Base-by-base conservation (phyloP, 345 rosid species). In the Melaleuca alternifolia region DNA sequence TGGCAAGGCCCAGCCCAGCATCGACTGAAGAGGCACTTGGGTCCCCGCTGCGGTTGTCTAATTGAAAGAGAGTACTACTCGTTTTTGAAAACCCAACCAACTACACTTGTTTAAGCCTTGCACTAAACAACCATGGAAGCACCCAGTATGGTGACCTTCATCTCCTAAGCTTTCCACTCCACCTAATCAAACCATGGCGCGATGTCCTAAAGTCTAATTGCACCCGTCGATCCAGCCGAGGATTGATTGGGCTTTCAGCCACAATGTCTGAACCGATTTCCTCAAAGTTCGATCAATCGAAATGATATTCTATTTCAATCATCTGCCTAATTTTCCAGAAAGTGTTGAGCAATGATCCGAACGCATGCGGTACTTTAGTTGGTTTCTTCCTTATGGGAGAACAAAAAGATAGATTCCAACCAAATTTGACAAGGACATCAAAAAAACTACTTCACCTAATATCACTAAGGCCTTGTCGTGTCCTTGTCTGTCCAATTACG, bases 341-440 rank as follows among this genome's bases (percentile, higher is more conserved):
- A 56, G 62, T 30, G 15, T 10, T 28, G 14, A 28, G 76, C 1
- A 1, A 62, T 30, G 44, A 30, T 61, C 41, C 10, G 0, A 6
- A 28, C 41, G 9, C 37, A 61, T 28, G 37, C 2, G 7, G 7
- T 6, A 28, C 20, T 61, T 61, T 28, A 28, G 3, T 61, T 10
- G 37, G 41, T 61, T 28, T 28, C 44, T 30, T 41, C 12, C 2
- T 0, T 0, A 20, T 8, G 10, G 76, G 16, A 41, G 15, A 65
- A 33, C 16, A 23, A 14, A 1, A 23, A 65, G 77, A 16, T 33
- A 41, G 41, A 41, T 41, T 41, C 10, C 46, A 12, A 11, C 20
- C 12, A 6, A 10, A 15, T 12, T 65, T 10, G 46, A 65, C 24
- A 23, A 33, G 46, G 77, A 65, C 46, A 16, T 16, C 77, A 4